These are phyloP conservation scores for Coffea eugenioides DNA, from an alignment of 257 asterid species.

Conservation along the genomic window DNA sequence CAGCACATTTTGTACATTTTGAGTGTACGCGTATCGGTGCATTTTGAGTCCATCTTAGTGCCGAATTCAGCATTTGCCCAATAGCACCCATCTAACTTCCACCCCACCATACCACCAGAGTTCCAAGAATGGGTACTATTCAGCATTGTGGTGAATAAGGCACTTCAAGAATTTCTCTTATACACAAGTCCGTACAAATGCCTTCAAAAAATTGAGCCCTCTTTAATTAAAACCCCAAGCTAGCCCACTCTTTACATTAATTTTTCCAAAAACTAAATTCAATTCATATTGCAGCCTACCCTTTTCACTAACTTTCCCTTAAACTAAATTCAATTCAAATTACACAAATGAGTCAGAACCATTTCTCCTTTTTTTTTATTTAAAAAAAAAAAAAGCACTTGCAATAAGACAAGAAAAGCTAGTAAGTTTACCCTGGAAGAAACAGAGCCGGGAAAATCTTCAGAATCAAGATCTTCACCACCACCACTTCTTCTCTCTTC, in stretches of 20 bases:
- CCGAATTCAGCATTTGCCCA: too few species aligned
- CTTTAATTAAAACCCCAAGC: neutral
- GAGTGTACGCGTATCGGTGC: too few species aligned
- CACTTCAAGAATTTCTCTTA: too few species aligned
- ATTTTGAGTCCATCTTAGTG: too few species aligned
- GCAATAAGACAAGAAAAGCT: neutral
- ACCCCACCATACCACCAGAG: too few species aligned
- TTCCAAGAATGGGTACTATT: too few species aligned
- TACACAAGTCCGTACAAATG: neutral
- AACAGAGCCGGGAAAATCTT: slow-evolving; percentile 42
- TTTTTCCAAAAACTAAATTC: neutral
- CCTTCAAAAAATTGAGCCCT: neutral
- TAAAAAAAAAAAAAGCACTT: neutral
- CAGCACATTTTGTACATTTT: too few species aligned
- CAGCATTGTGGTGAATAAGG: too few species aligned
- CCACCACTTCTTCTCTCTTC: slow-evolving; percentile 35
- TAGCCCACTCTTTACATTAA: neutral
- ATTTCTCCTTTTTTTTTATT: neutral
- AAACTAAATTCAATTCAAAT: neutral
- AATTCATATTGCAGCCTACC: neutral
- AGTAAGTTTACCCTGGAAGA: slow-evolving; percentile 45
- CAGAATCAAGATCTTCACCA: slow-evolving; percentile 31
- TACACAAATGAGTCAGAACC: neutral
- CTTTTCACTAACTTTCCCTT: too few species aligned
- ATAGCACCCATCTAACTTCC: too few species aligned